phyloP scores from a whole-genome alignment of 2,329 filamentous ascomycete genomes.

The Penicillium sp. region DNA sequence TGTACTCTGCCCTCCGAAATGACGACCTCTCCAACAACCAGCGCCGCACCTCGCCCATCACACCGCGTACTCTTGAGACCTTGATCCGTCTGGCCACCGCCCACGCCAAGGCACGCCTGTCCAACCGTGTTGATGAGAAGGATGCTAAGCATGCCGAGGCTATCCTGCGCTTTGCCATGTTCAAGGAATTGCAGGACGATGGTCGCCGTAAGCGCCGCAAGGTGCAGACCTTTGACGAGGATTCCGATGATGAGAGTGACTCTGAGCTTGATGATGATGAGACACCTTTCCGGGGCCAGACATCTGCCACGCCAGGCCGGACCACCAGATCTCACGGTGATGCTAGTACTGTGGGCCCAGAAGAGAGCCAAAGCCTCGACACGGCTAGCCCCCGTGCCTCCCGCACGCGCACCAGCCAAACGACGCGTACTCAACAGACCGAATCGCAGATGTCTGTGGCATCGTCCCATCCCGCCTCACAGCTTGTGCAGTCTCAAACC shows the following conservation, averaged over 20 bases:
- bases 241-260: slow-evolving; percentile 51
- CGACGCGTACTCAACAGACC: slow-evolving; percentile 42
- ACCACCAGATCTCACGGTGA: slow-evolving; percentile 33
- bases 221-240: slow-evolving; percentile 66
- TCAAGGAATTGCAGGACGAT: slow-evolving; percentile 85
- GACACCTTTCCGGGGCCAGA: slow-evolving; percentile 20
- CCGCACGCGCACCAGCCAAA: slow-evolving; percentile 36
- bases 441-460: slow-evolving; percentile 68
- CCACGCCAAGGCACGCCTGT: slow-evolving; percentile 89
- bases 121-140: slow-evolving; percentile 81
- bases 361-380: slow-evolving; percentile 56
- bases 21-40: slow-evolving; percentile 95
- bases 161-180: slow-evolving; percentile 90
- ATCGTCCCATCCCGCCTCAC: slow-evolving; percentile 76
- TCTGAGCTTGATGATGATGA: slow-evolving; percentile 37
- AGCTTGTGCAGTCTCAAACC: slow-evolving; percentile 59
- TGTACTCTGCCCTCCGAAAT: slow-evolving; percentile 90
- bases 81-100: slow-evolving; percentile 97
- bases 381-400: slow-evolving; percentile 50
- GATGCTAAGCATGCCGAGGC: slow-evolving; percentile 86
- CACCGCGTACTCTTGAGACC: slow-evolving; percentile 93
- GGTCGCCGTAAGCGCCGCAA: slow-evolving; percentile 82
- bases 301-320: slow-evolving; percentile 32
- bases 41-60: slow-evolving; percentile 90
- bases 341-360: slow-evolving; percentile 50